These are phyloP conservation scores for Purshia tridentata DNA, from an alignment of 306 rosid species.

Conservation along the genomic window DNA sequence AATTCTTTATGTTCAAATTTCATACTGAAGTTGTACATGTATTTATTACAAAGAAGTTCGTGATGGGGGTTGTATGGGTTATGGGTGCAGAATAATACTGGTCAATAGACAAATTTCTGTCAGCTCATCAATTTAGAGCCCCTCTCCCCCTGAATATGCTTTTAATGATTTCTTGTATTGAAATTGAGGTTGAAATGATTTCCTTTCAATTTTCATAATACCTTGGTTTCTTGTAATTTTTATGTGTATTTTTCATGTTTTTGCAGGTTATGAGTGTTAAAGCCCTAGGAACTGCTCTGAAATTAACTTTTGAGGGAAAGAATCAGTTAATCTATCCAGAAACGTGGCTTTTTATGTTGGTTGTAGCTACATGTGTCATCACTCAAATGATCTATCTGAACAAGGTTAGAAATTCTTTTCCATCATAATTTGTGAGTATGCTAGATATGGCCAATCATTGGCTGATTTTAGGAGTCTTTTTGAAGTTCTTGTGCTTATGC, in stretches of 20 bases:
- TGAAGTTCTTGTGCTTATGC: neutral
- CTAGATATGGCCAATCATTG: neutral
- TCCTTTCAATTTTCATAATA: neutral
- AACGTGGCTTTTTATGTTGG: slow-evolving; percentile 81
- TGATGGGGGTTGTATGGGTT: neutral
- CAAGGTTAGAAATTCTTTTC: slow-evolving; percentile 51
- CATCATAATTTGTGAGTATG: too few relatives aligned
- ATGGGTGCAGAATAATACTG: neutral
- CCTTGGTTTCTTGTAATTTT: neutral
- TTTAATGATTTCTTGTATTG: neutral
- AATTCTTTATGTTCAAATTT: neutral
- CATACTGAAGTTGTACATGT: neutral
- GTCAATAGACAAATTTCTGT: neutral
- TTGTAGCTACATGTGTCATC: slow-evolving; percentile 65
- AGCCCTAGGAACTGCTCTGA: slow-evolving; percentile 88
- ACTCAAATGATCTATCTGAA: slow-evolving; percentile 86
- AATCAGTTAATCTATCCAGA: slow-evolving; percentile 70
- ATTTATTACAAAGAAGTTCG: neutral
- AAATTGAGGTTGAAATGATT: neutral
- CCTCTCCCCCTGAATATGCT: neutral
- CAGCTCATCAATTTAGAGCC: neutral
- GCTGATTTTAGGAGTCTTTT: neutral
- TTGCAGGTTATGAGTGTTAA: slow-evolving; percentile 94
- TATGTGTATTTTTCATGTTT: neutral
- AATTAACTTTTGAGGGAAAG: slow-evolving; percentile 82